A percentile compares a stretch with the other conserved stretches of the same genome.
These are phyloP conservation scores for Chloromonas sp. DNA, from an alignment of 163 green algal species.

Conservation along the genomic window DNA sequence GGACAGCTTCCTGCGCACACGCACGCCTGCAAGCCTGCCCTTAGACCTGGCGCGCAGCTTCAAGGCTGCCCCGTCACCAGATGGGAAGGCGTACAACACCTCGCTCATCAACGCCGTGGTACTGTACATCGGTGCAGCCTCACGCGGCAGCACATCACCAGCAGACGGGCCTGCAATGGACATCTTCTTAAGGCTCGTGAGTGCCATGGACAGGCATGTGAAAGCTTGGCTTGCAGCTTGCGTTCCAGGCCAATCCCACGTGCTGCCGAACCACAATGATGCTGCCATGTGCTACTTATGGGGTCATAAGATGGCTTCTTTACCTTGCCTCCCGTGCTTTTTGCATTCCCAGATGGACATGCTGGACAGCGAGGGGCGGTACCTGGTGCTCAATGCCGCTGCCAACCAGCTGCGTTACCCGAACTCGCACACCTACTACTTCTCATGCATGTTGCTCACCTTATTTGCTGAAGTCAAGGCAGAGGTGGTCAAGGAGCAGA, in stretches of 20 bases:
- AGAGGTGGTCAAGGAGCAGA: slow-evolving; percentile 73
- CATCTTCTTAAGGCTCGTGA: slow-evolving; percentile 38
- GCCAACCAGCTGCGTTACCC: slow-evolving; percentile 98
- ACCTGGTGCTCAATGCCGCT: slow-evolving; percentile 92
- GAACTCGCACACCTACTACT: slow-evolving; percentile 96
- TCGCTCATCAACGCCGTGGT: slow-evolving; percentile 86
- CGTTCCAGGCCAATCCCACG: no score
- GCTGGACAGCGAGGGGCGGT: slow-evolving; percentile 53
- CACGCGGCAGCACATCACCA: slow-evolving; percentile 30
- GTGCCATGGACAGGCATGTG: neutral
- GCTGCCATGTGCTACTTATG: no score
- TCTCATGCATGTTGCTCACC: slow-evolving; percentile 89
- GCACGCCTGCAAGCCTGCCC: slow-evolving; percentile 10
- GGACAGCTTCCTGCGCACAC: slow-evolving; percentile 64
- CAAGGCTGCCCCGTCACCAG: neutral
- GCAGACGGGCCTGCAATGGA: slow-evolving; percentile 38
- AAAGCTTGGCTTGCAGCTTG: no score
- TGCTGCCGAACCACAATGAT: no score
- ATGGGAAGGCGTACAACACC: slow-evolving; percentile 65
- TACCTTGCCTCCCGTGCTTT: neutral
- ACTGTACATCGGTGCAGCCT: slow-evolving; percentile 82
- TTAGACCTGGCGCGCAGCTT: neutral
- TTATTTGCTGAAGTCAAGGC: slow-evolving; percentile 80
- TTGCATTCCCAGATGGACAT: neutral
- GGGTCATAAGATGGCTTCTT: no score